These are phyloP conservation scores for Canna indica DNA, from an alignment of 176 grass and related monocot species.

Conservation along the genomic window DNA sequence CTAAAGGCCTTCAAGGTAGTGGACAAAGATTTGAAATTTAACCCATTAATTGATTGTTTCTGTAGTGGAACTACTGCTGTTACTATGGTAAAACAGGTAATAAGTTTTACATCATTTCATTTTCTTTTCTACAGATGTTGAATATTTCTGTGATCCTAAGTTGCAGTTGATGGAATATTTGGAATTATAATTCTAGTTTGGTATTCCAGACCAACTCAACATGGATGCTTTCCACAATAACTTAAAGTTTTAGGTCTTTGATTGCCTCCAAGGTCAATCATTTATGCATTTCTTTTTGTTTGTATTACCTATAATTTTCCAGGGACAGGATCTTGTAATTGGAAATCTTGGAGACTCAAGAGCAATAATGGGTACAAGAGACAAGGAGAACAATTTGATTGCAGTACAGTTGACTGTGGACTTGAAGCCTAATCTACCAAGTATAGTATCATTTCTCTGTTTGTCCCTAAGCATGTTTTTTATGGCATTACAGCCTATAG, in stretches of 20 bases:
- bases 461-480: background rate
- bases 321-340: constrained; percentile 12
- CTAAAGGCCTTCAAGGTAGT: constrained; percentile 10
- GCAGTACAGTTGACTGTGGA: constrained; percentile 10
- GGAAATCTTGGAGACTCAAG: constrained; percentile 7
- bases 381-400: constrained; percentile 3
- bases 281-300: background rate
- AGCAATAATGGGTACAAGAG: constrained; percentile 4
- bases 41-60: constrained; percentile 12
- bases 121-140: background rate
- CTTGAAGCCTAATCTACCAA: constrained; percentile 3
- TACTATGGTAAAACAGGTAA: constrained; percentile 14
- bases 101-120: background rate
- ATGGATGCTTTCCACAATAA: background rate
- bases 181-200: background rate
- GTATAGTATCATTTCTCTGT: background rate
- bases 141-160: background rate
- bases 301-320: constrained; percentile 1
- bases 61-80: constrained; percentile 20
- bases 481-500: background rate
- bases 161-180: background rate
- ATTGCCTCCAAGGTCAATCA: constrained; percentile 8
- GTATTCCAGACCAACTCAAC: background rate
- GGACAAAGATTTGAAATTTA: constrained; percentile 12
- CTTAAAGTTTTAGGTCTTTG: background rate